Evolutionary conservation across 805 yeast species (phyloP).

Genomic region (Ogataea pignaliae): DNA sequence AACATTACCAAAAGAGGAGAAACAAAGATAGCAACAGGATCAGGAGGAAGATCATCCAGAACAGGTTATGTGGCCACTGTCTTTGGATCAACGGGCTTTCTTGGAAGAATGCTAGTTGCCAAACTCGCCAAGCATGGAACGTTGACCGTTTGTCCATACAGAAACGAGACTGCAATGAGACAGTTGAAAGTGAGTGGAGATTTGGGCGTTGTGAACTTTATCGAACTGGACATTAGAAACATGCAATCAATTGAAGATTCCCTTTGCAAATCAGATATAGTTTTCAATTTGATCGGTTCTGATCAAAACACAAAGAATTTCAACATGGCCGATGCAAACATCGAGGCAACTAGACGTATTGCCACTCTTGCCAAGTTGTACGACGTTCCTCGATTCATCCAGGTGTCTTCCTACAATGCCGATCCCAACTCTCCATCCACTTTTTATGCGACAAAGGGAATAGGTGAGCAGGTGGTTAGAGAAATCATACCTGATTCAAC

Average conservation of each 20-base stretch:
- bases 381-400: slow-evolving; percentile 69
- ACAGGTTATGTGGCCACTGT: slow-evolving; percentile 88
- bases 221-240: slow-evolving; percentile 80
- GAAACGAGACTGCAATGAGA: slow-evolving; percentile 75
- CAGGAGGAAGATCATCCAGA: slow-evolving; percentile 80
- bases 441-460: slow-evolving; percentile 76
- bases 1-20: slow-evolving; percentile 74
- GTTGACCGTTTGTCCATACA: slow-evolving; percentile 66
- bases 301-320: slow-evolving; percentile 76
- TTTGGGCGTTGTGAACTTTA: slow-evolving; percentile 79
- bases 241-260: slow-evolving; percentile 68
- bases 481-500: slow-evolving; percentile 71
- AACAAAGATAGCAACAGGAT: slow-evolving; percentile 64
- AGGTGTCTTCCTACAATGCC: slow-evolving; percentile 78
- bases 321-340: slow-evolving; percentile 76
- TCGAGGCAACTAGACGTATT: slow-evolving; percentile 73
- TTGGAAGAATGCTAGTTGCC: slow-evolving; percentile 68
- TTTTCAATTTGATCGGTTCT: slow-evolving; percentile 73
- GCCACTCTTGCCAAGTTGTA: slow-evolving; percentile 67
- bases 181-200: slow-evolving; percentile 81
- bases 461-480: slow-evolving; percentile 68
- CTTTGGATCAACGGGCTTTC: slow-evolving; percentile 76
- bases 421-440: slow-evolving; percentile 60
- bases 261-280: slow-evolving; percentile 78
- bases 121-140: slow-evolving; percentile 83